Base-by-base conservation (phyloP, 352 stramenopile species). In the Phytopythium kandeliae region DNA sequence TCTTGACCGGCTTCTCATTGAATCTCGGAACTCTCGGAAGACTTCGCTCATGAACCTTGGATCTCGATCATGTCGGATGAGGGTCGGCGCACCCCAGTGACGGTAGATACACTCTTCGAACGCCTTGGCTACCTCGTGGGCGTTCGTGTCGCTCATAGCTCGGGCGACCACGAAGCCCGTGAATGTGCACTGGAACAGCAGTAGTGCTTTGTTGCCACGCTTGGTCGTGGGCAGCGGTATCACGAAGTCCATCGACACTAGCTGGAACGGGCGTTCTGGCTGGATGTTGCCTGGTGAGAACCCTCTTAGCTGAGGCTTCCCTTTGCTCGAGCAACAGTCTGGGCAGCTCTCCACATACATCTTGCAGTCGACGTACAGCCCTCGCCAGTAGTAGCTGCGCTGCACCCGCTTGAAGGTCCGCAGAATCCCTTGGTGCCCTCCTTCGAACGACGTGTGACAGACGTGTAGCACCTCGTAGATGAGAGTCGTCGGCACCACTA, bases 21-120 rank as follows among this genome's bases (percentile, higher is more conserved):
- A 50, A 13, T 58, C 42, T 2, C 40, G 17, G 37, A 63, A 63
- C 3, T 40, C 35, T 5, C 43, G 30, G 24, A 55, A 55, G 1
- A 58, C 48, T 15, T 62, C 50, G 3, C 48, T 50, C 56, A 57
- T 53, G 30, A 62, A 62, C 17, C 50, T 35, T 15, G 50, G 57
- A 13, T 58, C 56, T 4, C 43, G 15, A 37, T 52, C 51, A 24
- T 62, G 55, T 2, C 55, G 40, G 2, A 62, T 50, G 1, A 62
- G 28, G 6, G 44, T 44, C 3, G 36, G 40, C 3, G 57, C 47
- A 0, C 57, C 57, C 7, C 53, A 59, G 4, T 45, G 16, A 40
- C 49, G 37, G 25, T 49, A 56, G 0, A 63, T 24, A 10, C 40
- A 52, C 8, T 62, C 44, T 22, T 57, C 30, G 17, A 50, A 57